Percentiles rank a stretch among this genome's conserved stretches.
phyloP scores from a whole-genome alignment of 768 basidiomycete species.

The Hypholoma fasciculare region DNA sequence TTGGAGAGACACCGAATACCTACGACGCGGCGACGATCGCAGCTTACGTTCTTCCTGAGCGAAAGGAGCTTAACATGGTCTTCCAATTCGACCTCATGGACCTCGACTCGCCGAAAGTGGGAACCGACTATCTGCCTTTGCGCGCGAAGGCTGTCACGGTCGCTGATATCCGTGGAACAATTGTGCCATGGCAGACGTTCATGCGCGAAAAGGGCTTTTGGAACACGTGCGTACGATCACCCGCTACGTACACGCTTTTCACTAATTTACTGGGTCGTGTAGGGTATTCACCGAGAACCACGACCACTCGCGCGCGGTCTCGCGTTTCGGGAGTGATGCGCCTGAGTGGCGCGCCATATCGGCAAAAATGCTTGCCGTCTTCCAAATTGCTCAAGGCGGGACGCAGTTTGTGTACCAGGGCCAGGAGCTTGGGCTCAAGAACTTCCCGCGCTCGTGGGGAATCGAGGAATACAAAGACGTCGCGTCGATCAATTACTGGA shows the following conservation, averaged over 20 bases:
- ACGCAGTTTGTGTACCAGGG: conserved; percentile 78
- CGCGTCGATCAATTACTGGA: conserved; percentile 60
- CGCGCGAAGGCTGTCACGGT: conserved; percentile 50
- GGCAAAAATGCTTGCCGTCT: conserved; percentile 63
- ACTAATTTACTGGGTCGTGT: neutral
- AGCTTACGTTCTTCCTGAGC: conserved; percentile 52
- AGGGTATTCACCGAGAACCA: conserved; percentile 74
- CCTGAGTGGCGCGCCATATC: conserved; percentile 55
- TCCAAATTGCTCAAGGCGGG: conserved; percentile 62
- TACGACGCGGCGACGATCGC: conserved; percentile 51
- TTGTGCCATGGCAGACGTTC: conserved; percentile 57
- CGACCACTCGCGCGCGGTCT: conserved; percentile 63
- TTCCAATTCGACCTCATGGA: conserved; percentile 68
- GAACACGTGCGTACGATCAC: conserved; percentile 50
- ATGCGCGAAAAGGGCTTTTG: conserved; percentile 62
- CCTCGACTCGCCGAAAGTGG: conserved; percentile 46
- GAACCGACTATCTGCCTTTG: conserved; percentile 36
- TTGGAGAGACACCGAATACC: conserved; percentile 65
- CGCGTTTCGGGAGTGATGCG: conserved; percentile 66
- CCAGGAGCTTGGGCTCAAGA: conserved; percentile 69
- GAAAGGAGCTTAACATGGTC: conserved; percentile 65
- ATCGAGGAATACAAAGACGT: conserved; percentile 76
- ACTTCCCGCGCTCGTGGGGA: conserved; percentile 62
- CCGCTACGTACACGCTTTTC: conserved; percentile 12
- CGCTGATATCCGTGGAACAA: conserved; percentile 46